These are phyloP conservation scores for Ceratocystis variospora DNA, from an alignment of 2,329 filamentous ascomycete species.

Conservation along the genomic window DNA sequence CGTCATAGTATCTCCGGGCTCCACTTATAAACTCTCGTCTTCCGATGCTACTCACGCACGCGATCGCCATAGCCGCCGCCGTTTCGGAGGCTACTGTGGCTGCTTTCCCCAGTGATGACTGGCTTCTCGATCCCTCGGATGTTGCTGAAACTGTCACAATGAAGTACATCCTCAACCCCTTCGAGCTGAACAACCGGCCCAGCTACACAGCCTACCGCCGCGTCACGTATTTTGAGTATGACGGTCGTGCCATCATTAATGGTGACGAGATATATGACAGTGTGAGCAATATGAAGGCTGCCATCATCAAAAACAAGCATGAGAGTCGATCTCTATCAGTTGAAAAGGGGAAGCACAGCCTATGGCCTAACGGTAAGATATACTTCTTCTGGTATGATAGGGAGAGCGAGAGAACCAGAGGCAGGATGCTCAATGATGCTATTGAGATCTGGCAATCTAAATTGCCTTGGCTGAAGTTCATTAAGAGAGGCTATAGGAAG, in stretches of 20 bases:
- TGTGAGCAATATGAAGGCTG: slow-evolving; percentile 3
- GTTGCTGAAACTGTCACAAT: slow-evolving; percentile 6
- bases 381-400: slow-evolving; percentile 6
- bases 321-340: slow-evolving; percentile 6
- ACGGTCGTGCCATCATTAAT: slow-evolving; percentile 16
- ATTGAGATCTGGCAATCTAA: slow-evolving; percentile 13
- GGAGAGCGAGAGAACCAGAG: background rate
- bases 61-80: background rate
- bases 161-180: background rate
- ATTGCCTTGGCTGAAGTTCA: slow-evolving; percentile 17
- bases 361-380: slow-evolving; percentile 6
- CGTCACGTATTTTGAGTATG: slow-evolving; percentile 13
- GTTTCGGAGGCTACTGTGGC: background rate
- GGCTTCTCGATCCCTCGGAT: slow-evolving; percentile 5
- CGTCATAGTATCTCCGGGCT: too few species aligned
- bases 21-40: too few species aligned
- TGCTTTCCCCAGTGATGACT: background rate
- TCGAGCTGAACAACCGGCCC: background rate
- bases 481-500: background rate
- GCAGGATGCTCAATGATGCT: slow-evolving; percentile 5
- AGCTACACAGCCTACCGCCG: background rate
- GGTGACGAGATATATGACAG: slow-evolving; percentile 17
- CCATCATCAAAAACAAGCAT: background rate
- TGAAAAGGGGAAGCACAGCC: background rate
- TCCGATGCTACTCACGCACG: too few species aligned